Percentiles rank a stretch among this genome's conserved stretches.
Conservation (phyloP, 768 basidiomycete genomes). For the Rhodocollybia butyracea region DNA sequence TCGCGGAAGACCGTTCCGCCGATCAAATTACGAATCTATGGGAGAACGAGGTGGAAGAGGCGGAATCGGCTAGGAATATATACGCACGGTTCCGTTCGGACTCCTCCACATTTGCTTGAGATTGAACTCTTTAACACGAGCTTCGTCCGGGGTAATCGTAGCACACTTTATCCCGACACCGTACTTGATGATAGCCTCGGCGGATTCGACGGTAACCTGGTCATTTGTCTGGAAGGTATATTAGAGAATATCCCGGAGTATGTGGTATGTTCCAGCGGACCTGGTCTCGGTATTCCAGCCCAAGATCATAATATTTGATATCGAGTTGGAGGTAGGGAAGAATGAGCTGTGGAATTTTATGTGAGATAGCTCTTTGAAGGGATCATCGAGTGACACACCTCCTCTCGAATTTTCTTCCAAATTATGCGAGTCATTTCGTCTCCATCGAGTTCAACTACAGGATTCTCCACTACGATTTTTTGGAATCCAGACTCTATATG, state of each 20-base stretch:
- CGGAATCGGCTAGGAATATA: conserved; percentile 2
- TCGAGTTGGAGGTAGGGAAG: conserved; percentile 92
- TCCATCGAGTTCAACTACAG: conserved; percentile 92
- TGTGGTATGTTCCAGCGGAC: conserved; percentile 34
- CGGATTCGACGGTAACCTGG: conserved; percentile 88
- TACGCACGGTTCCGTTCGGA: conserved; percentile 86
- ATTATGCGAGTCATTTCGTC: conserved; percentile 99
- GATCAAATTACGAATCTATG: conserved; percentile 92
- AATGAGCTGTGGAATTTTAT: conserved; percentile 66
- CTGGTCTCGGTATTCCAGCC: conserved; percentile 88
- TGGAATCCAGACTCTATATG: conserved; percentile 20
- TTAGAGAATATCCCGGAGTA: neutral
- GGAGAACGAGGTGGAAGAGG: conserved; percentile 1
- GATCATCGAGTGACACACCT: conserved; percentile 48
- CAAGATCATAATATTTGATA: conserved; percentile 98
- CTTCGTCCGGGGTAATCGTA: conserved; percentile 98
- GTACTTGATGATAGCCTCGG: conserved; percentile 91
- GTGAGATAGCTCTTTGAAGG: conserved; percentile 1
- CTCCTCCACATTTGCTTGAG: conserved; percentile 99
- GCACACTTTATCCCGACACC: conserved; percentile 97
- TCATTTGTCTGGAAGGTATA: conserved; percentile 76
- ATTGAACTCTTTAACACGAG: conserved; percentile 93
- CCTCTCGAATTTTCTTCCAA: conserved; percentile 96
- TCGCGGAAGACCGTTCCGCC: conserved; percentile 99
- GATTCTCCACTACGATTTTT: conserved; percentile 83